Conservation (phyloP, 139 green algal genomes). For the Choricystis sp. region DNA sequence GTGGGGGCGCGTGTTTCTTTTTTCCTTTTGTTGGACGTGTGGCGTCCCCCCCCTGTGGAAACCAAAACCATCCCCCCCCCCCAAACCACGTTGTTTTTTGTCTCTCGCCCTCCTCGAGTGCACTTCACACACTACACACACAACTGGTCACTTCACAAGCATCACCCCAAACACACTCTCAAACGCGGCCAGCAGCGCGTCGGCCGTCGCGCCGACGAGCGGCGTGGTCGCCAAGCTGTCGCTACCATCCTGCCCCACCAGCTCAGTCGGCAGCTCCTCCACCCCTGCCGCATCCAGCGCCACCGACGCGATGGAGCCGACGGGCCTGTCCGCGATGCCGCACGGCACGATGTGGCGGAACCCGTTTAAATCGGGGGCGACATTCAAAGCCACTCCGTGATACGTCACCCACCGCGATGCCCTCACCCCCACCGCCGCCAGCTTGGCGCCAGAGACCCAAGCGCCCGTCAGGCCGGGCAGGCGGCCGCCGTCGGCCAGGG, state of each 20-base stretch:
- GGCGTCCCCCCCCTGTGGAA: not conserved
- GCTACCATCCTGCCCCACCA: not conserved
- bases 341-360: constrained; percentile 61
- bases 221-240: no score
- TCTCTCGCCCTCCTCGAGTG: no score
- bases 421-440: constrained; percentile 59
- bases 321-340: constrained; percentile 34
- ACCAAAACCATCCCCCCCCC: no score
- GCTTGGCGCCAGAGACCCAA: constrained; percentile 42
- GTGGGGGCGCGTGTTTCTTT: not conserved
- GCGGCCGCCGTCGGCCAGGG: no score
- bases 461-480: constrained; percentile 54
- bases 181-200: not conserved
- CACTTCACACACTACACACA: no score
- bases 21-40: not conserved
- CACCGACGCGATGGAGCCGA: constrained; percentile 4
- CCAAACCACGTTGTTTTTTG: no score
- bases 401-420: constrained; percentile 55
- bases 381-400: constrained; percentile 65
- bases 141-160: no score
- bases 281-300: not conserved
- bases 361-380: constrained; percentile 32
- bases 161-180: not conserved
- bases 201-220: no score
- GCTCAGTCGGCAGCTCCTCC: not conserved